phyloP scores from a whole-genome alignment of 108 stramenopile species.

The Nitzschia sp. region DNA sequence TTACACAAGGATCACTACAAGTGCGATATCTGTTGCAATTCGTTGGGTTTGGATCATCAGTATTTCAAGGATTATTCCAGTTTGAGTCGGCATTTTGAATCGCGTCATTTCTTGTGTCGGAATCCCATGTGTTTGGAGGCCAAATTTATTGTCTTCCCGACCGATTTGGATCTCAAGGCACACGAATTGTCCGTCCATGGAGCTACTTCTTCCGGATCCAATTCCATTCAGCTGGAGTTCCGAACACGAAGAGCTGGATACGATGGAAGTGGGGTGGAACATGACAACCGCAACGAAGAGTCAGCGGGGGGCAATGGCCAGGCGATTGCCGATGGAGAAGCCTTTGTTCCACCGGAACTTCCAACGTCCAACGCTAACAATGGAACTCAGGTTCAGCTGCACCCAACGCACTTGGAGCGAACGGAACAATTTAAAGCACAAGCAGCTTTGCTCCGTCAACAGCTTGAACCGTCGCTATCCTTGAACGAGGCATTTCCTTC shows the following conservation, averaged over 20 bases:
- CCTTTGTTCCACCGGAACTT: constrained; percentile 81
- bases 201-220: constrained; percentile 47
- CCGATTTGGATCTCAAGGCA: constrained; percentile 78
- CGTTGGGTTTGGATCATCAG: constrained; percentile 68
- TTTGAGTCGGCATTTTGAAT: constrained; percentile 80
- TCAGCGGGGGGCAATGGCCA: constrained; percentile 56
- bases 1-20: constrained; percentile 89
- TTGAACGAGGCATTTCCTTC: constrained; percentile 67
- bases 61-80: constrained; percentile 80
- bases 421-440: constrained; percentile 75
- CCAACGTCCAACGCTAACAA: constrained; percentile 18
- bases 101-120: constrained; percentile 79
- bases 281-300: constrained; percentile 39
- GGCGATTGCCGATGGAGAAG: constrained; percentile 79
- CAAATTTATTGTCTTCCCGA: constrained; percentile 83
- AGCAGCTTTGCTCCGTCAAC: constrained; percentile 57
- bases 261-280: constrained; percentile 22
- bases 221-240: constrained; percentile 84
- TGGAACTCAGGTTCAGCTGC: constrained; percentile 31
- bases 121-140: constrained; percentile 73
- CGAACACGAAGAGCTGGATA: constrained; percentile 57
- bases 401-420: constrained; percentile 73
- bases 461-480: constrained; percentile 23
- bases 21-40: constrained; percentile 75
- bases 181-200: constrained; percentile 75